These are phyloP conservation scores for Dovyalis caffra DNA, from an alignment of 345 rosid species.

Conservation along the genomic window DNA sequence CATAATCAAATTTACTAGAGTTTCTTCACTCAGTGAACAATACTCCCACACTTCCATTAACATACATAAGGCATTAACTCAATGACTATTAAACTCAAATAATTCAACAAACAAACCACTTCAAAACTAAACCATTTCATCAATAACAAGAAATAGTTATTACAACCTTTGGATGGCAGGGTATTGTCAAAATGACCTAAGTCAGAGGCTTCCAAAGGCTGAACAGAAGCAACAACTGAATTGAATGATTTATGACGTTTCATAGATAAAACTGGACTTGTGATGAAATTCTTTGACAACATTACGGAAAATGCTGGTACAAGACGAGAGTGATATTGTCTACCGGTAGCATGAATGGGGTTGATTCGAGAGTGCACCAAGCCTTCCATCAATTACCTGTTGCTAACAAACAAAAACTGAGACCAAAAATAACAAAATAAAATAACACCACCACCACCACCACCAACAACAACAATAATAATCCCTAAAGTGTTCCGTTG, in stretches of 20 bases:
- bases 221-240: conserved; percentile 50
- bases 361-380: conserved; percentile 39
- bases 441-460: no score
- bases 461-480: no score
- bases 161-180: conserved; percentile 57
- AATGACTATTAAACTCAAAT: not conserved
- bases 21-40: not conserved
- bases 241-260: conserved; percentile 39
- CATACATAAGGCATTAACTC: not conserved
- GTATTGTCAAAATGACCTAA: conserved; percentile 38
- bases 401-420: conserved; percentile 21
- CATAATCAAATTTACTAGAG: not conserved
- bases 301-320: conserved; percentile 29
- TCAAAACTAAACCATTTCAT: no score
- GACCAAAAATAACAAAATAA: not conserved
- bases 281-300: conserved; percentile 23
- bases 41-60: no score
- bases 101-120: conserved; percentile 2
- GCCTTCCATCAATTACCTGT: conserved; percentile 58
- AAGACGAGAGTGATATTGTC: conserved; percentile 26
- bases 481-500: no score
- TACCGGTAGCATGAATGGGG: conserved; percentile 35
- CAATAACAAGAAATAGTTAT: not conserved
- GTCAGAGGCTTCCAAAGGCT: conserved; percentile 45
- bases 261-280: conserved; percentile 30